Evolutionary conservation across 371 early-diverging fungal species (phyloP), one percentile per base, ranked within the genome.

Genomic region (Synchytrium microbalum): DNA sequence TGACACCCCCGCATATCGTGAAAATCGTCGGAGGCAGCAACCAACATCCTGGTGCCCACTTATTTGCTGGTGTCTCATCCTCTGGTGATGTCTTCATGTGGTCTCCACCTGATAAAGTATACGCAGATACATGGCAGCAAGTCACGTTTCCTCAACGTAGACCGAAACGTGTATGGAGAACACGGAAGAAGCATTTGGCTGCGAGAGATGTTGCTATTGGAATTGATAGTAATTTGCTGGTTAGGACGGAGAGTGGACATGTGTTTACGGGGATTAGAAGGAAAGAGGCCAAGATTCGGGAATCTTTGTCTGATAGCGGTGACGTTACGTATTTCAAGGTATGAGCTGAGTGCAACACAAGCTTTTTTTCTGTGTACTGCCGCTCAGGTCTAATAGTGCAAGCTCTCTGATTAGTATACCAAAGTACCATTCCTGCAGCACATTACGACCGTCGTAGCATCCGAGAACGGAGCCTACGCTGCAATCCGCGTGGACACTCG

Each of bases 61-160:
- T 73, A 32, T 74, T 67, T 38, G 76, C 67, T 0, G 72, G 67
- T 8, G 28, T 74, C 23, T 58, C 69, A 1, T 46, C 67, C 1
- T 27, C 64, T 10, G 79, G 79, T 0, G 75, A 75, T 32, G 68
- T 76, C 2, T 79, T 65, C 61, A 28, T 79, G 63, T 79, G 76
- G 76, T 60, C 68, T 10, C 75, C 78, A 1, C 72, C 71, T 2
- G 73, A 23, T 31, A 32, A 65, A 61, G 67, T 58, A 31, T 60
- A 67, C 16, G 55, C 59, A 60, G 51, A 32, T 28, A 10, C 73
- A 3, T 72, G 71, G 71, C 72, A 72, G 66, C 70, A 70, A 54
- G 23, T 53, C 24, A 58, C 62, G 28, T 72, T 73, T 56, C 69
- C 73, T 26, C 70, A 73, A 60, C 53, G 63, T 25, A 19, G 63